phyloP scores from a whole-genome alignment of 495 filamentous ascomycete species.

The Penicillium roqueforti region DNA sequence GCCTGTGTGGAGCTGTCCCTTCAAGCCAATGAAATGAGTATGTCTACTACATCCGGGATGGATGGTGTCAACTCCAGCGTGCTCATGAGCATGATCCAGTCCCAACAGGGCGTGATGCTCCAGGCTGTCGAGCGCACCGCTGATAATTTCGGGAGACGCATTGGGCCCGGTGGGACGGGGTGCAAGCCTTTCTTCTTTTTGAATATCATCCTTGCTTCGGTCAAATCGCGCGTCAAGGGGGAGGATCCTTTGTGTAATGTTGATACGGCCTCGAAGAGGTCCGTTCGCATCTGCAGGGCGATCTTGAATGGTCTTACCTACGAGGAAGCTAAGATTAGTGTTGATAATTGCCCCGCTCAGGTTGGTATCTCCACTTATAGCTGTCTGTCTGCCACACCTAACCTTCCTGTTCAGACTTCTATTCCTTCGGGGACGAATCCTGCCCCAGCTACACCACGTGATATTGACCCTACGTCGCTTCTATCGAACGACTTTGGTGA shows the following conservation, averaged over 20 bases:
- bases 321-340: slow-evolving; percentile 20
- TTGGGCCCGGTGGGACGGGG: slow-evolving; percentile 28
- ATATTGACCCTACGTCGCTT: slow-evolving; percentile 29
- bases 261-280: slow-evolving; percentile 23
- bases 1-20: slow-evolving; percentile 37
- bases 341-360: slow-evolving; percentile 9
- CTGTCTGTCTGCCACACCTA: background rate
- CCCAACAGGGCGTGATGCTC: slow-evolving; percentile 37
- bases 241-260: slow-evolving; percentile 30
- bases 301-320: slow-evolving; percentile 27
- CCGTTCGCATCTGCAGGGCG: slow-evolving; percentile 24
- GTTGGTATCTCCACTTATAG: slow-evolving; percentile 5
- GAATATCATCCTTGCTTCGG: slow-evolving; percentile 30
- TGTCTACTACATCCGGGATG: slow-evolving; percentile 11
- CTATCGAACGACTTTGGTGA: slow-evolving; percentile 25
- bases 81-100: slow-evolving; percentile 35
- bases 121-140: slow-evolving; percentile 32
- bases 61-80: slow-evolving; percentile 24
- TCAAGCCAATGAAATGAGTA: slow-evolving; percentile 29
- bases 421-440: slow-evolving; percentile 11
- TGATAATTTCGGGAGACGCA: slow-evolving; percentile 31
- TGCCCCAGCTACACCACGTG: slow-evolving; percentile 17
- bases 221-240: slow-evolving; percentile 36
- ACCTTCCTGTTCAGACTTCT: slow-evolving; percentile 8
- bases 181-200: slow-evolving; percentile 37